phyloP scores from a whole-genome alignment of 2,329 filamentous ascomycete species.

The Diaporthe sp. region DNA sequence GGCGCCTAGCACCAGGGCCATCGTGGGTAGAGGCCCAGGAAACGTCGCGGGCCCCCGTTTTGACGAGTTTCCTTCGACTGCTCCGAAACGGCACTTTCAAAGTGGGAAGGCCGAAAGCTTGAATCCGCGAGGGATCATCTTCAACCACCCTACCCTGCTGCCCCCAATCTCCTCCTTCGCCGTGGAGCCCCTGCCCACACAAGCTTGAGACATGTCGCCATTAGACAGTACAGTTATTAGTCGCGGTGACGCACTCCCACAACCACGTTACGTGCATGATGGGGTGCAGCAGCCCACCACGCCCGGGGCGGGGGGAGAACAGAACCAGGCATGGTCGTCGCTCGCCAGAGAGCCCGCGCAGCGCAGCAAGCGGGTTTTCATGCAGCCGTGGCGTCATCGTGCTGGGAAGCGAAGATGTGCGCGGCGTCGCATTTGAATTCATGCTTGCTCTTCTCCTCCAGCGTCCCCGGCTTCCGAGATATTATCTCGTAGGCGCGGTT shows the following conservation, averaged over 20 bases:
- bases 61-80: background rate
- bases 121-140: background rate
- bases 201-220: constrained; percentile 21
- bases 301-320: background rate
- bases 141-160: background rate
- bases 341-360: background rate
- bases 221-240: background rate
- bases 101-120: constrained; percentile 23
- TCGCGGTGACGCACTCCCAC: constrained; percentile 1
- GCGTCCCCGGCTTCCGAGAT: background rate
- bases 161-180: background rate
- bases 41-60: constrained; percentile 5
- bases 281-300: constrained; percentile 13
- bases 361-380: constrained; percentile 24
- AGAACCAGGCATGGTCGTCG: constrained; percentile 13
- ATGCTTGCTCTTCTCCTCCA: no score
- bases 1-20: constrained; percentile 8
- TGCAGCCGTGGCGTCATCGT: constrained; percentile 36
- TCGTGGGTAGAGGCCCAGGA: background rate
- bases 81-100: constrained; percentile 15
- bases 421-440: constrained; percentile 1
- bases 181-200: constrained; percentile 10
- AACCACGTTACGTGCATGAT: constrained; percentile 33
- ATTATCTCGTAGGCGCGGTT: constrained; percentile 32
- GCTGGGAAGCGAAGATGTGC: background rate